Conservation (phyloP, 371 early-diverging fungal genomes). For the Mucor saturninus region DNA sequence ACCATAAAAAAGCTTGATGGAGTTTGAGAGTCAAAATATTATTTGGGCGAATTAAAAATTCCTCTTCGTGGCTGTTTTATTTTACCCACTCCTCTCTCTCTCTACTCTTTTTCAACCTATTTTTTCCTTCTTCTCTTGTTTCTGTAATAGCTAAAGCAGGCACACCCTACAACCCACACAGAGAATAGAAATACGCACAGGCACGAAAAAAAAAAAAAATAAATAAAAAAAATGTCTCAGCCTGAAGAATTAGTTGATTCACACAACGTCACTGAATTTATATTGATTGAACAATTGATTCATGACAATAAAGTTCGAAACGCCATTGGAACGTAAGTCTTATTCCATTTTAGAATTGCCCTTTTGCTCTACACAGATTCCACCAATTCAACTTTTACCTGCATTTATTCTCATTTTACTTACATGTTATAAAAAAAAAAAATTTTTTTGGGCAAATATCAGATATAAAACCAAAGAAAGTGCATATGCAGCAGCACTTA, state of each 20-base stretch:
- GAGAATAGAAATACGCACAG: neutral
- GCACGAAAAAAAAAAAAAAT: neutral
- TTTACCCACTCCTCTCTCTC: too few relatives aligned
- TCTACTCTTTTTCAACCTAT: too few relatives aligned
- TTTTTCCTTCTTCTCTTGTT: too few relatives aligned
- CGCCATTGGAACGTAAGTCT: constrained; percentile 21
- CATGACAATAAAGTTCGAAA: neutral
- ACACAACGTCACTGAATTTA: neutral
- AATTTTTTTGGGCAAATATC: neutral
- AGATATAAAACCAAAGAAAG: constrained; percentile 28
- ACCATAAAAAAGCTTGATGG: too few relatives aligned
- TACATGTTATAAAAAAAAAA: neutral
- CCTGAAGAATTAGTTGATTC: neutral
- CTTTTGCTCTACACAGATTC: neutral
- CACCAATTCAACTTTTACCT: too few relatives aligned
- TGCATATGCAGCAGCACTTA: constrained; percentile 24
- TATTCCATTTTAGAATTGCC: neutral
- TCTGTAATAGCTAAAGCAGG: neutral
- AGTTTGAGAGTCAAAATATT: too few relatives aligned
- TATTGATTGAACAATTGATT: constrained; percentile 4
- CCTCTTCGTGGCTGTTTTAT: too few relatives aligned
- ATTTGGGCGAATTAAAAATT: too few relatives aligned
- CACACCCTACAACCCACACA: neutral
- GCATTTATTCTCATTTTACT: too few relatives aligned
- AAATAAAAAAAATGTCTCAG: neutral